Base-by-base conservation (phyloP, 2,329 filamentous ascomycete species). In the Colletotrichum higginsianum region DNA sequence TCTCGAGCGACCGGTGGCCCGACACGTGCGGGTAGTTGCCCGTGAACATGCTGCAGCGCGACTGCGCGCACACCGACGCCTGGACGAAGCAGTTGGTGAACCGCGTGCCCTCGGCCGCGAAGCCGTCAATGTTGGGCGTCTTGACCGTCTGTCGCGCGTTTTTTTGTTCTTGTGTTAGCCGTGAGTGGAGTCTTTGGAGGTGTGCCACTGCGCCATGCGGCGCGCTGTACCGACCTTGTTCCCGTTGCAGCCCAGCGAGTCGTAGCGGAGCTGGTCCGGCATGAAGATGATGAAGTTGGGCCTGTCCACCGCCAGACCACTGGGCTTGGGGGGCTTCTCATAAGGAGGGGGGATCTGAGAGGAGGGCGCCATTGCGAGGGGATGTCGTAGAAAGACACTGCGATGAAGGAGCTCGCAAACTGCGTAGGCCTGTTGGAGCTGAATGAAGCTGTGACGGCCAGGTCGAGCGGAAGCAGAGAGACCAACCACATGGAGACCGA, bases 31-130 rank as follows among this genome's bases (percentile, higher is more conserved):
- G 83, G 60, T 86, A 86, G 11, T 78, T 79, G 15, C 84, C 84
- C 0, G 84, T 86, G 67, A 86, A 86, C 80, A 86, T 85, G 72
- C 79, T 82, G 73, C 84, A 85, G 66, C 84, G 78, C 5, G 83
- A 85, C 68, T 86, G 84, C 0, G 83, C 81, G 77, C 84, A 86
- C 0, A 85, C 83, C 0, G 84, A 83, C 2, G 84, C 84, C 68
- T 86, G 85, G 0, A 79, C 77, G 75, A 82, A 86, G 73, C 81
- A 84, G 65, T 86, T 85, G 23, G 82, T 85, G 72, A 86, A 86
- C 1, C 79, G 79, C 3, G 79, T 82, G 15, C 80, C 83, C 0
- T 78, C 74, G 0, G 73, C 67, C 12, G 80, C 78, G 73, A 86
- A 85, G 12, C 80, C 78, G 67, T 85, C 83, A 18, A 85, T 83